Evolutionary conservation across 2,329 filamentous ascomycete genomes (phyloP).

Genomic region (Berkeleyomyces basicola): DNA sequence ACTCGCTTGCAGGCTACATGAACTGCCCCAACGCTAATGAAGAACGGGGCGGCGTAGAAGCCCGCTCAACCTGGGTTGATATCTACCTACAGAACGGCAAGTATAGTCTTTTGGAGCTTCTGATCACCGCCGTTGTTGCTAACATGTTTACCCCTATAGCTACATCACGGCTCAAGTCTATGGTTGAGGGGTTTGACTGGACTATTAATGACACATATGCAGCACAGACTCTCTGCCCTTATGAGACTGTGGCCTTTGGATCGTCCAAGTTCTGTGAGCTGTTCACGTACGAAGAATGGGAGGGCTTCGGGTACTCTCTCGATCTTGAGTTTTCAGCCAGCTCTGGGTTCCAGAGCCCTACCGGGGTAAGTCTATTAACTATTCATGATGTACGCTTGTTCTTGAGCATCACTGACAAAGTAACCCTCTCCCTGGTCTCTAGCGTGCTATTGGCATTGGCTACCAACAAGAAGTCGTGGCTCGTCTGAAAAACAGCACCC

Average conservation of each 20-base stretch:
- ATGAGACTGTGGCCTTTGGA: slow-evolving; percentile 62
- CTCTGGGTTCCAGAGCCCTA: slow-evolving; percentile 45
- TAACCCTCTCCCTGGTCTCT: neutral
- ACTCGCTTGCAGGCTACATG: slow-evolving; percentile 50
- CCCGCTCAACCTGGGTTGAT: slow-evolving; percentile 40
- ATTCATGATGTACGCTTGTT: neutral
- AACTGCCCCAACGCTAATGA: slow-evolving; percentile 46
- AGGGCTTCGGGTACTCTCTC: slow-evolving; percentile 52
- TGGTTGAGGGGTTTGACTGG: slow-evolving; percentile 45
- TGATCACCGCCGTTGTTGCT: neutral
- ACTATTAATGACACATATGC: slow-evolving; percentile 46
- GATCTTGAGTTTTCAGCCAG: slow-evolving; percentile 49
- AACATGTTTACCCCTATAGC: slow-evolving; percentile 24
- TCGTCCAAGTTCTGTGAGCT: slow-evolving; percentile 59
- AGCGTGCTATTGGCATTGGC: slow-evolving; percentile 55
- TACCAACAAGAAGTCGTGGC: slow-evolving; percentile 59
- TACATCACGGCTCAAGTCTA: slow-evolving; percentile 38
- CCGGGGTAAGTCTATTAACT: slow-evolving; percentile 29
- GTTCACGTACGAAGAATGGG: slow-evolving; percentile 62
- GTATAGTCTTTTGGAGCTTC: neutral
- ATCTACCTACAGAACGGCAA: slow-evolving; percentile 46
- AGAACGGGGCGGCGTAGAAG: slow-evolving; percentile 35
- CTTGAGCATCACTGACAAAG: slow-evolving; percentile 17
- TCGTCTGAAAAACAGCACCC: slow-evolving; percentile 49
- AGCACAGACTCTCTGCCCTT: slow-evolving; percentile 56